phyloP scores from a whole-genome alignment of 2,329 filamentous ascomycete species.

The Drechslerella dactyloides region DNA sequence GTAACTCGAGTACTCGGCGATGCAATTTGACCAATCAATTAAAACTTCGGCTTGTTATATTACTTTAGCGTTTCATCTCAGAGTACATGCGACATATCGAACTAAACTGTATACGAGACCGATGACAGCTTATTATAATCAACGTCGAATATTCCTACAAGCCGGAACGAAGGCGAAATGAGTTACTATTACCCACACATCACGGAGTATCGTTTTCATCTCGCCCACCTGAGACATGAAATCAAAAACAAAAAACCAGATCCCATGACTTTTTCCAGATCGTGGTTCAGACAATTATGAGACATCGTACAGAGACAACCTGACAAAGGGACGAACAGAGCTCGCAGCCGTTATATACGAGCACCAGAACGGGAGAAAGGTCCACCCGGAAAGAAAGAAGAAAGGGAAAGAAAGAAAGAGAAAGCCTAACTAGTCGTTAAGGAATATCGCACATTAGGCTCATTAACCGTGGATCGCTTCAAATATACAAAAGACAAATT shows the following conservation, averaged over 20 bases:
- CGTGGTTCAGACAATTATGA: neutral
- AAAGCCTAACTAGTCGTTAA: conserved; percentile 16
- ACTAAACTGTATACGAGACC: no score
- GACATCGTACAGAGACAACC: neutral
- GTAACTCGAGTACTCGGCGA: no score
- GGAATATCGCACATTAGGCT: neutral
- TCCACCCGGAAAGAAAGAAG: conserved; percentile 17
- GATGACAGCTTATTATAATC: no score
- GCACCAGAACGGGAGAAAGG: conserved; percentile 6
- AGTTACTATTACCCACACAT: neutral
- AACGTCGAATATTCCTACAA: neutral
- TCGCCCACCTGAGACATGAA: neutral
- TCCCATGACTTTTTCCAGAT: neutral
- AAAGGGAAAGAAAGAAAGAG: conserved; percentile 17
- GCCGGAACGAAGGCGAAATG: neutral
- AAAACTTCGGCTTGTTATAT: no score
- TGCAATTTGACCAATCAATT: no score
- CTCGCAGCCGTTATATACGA: conserved; percentile 1
- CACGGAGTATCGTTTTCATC: neutral
- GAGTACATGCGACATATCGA: no score
- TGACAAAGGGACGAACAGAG: neutral
- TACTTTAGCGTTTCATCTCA: no score
- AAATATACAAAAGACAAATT: conserved; percentile 4
- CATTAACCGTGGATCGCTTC: conserved; percentile 2
- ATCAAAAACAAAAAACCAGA: neutral